Base-by-base conservation (phyloP, 1,284 basidiomycete species). In the Gymnopus androsaceus region DNA sequence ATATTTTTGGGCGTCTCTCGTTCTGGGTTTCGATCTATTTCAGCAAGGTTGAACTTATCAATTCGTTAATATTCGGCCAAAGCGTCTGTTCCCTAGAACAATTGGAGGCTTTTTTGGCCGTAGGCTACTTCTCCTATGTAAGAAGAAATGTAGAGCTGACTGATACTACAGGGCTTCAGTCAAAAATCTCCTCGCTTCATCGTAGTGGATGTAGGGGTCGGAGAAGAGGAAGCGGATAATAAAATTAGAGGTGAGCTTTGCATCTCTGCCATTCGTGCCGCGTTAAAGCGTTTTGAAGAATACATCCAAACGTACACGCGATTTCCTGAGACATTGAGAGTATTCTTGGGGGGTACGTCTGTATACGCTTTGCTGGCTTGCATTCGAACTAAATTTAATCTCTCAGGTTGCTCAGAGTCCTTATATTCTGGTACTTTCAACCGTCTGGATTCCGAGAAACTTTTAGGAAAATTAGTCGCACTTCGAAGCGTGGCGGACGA, bases 21-120 rank as follows among this genome's bases (percentile, higher is more conserved):
- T 84, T 89, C 67, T 90, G 87, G 84, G 81, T 88, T 53, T 81
- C 80, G 47, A 68, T 91, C 56, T 91, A 85, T 73, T 78, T 83
- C 69, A 87, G 85, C 73, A 85, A 81, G 69, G 66, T 70, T 51
- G 77, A 78, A 27, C 73, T 88, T 54, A 67, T 77, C 23, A 77
- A 81, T 46, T 72, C 74, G 53, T 75, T 88, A 42, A 69, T n/a
- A n/a, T n/a, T 77, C 51, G 72, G 71, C 27, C 75, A 79, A 62
- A 76, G 76, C 53, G 68, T 84, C 53, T 90, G 88, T 65, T 80
- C 79, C 36, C 69, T 72, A 23, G 84, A 86, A 45, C 84, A 89
- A 61, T 79, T 89, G 61, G 83, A 88, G 49, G 78, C 74, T 8
- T 92, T 92, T 71, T 71, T 79, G 50, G 62, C 72, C 45, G 79